A percentile compares a stretch with the other conserved stretches of the same genome.
These are phyloP conservation scores for Veloporphyrellus conicus DNA, from an alignment of 1,284 basidiomycete species.

Conservation along the genomic window DNA sequence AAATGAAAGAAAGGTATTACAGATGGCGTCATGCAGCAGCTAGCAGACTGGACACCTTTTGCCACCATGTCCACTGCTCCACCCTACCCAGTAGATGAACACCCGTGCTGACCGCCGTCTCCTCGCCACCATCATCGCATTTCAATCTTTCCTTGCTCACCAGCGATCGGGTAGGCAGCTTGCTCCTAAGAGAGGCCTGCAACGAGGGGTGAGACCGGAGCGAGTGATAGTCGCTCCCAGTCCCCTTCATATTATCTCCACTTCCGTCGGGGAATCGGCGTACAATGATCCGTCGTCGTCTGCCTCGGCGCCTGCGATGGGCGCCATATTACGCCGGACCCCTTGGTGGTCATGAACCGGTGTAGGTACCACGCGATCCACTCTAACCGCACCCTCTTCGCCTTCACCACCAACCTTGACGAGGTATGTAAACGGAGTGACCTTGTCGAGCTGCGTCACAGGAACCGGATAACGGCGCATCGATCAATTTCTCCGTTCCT, in stretches of 20 bases:
- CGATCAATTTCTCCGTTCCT: slow-evolving; percentile 67
- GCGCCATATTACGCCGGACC: background rate
- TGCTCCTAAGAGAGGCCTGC: slow-evolving; percentile 23
- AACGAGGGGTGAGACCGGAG: slow-evolving; percentile 26
- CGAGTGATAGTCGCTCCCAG: slow-evolving; percentile 33
- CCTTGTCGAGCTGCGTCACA: slow-evolving; percentile 40
- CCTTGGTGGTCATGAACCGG: background rate
- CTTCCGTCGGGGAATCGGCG: no score
- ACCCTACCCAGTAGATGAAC: background rate
- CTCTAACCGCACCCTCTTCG: slow-evolving; percentile 8
- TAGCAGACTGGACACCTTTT: no score
- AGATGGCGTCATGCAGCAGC: no score
- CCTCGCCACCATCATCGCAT: background rate
- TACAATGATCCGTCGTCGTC: slow-evolving; percentile 18
- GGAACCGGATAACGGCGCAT: slow-evolving; percentile 69
- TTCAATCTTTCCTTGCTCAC: slow-evolving; percentile 7
- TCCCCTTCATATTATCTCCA: no score
- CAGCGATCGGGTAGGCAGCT: slow-evolving; percentile 19
- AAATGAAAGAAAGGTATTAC: no score
- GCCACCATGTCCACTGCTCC: slow-evolving; percentile 32
- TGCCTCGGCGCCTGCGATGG: background rate
- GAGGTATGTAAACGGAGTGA: slow-evolving; percentile 60
- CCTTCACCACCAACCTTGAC: slow-evolving; percentile 28
- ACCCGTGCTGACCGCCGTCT: slow-evolving; percentile 1
- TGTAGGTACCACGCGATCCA: background rate